A percentile compares a stretch with the other conserved stretches of the same genome.
Evolutionary conservation across 164 flowering plant genomes (phyloP).

Genomic region (Brasenia schreberi): DNA sequence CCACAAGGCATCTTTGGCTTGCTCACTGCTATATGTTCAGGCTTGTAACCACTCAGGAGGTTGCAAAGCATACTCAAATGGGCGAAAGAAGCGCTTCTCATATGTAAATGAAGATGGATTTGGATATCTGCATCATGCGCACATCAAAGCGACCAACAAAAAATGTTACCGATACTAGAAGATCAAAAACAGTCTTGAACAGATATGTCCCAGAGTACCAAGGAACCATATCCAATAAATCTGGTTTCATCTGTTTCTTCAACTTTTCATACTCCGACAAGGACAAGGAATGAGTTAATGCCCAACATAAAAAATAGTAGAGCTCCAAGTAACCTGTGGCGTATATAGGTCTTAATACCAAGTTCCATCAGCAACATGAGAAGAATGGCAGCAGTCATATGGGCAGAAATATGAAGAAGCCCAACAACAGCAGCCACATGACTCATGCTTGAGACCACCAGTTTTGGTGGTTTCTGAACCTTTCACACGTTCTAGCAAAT

Average conservation of each 20-base stretch:
- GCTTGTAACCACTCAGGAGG: conserved; percentile 89
- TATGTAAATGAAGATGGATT: conserved; percentile 95
- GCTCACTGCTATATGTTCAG: conserved; percentile 69
- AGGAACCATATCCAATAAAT: conserved; percentile 97
- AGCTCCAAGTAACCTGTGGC: conserved; percentile 74
- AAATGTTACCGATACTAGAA: conserved; percentile 91
- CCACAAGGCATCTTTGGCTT: conserved; percentile 90
- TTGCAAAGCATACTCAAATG: conserved; percentile 97
- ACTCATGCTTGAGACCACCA: no score
- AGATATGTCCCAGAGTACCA: conserved; percentile 99
- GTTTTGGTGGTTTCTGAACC: no score
- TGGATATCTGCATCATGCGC: conserved; percentile 97
- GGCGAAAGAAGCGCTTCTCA: conserved; percentile 82
- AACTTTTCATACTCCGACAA: conserved; percentile 57
- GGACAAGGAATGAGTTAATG: conserved; percentile 83
- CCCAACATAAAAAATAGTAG: no score
- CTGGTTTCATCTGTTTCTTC: conserved; percentile 83
- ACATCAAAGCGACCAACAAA: conserved; percentile 99
- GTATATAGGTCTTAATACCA: conserved; percentile 84
- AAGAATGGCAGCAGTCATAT: conserved; percentile 73
- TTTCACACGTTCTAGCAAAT: no score
- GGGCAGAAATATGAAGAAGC: conserved; percentile 80
- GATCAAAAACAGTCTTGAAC: conserved; percentile 96
- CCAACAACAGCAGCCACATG: conserved; percentile 58
- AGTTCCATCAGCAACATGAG: conserved; percentile 88